Evolutionary conservation across 2,329 filamentous ascomycete genomes (phyloP).

Genomic region (Falciphora oryzae): DNA sequence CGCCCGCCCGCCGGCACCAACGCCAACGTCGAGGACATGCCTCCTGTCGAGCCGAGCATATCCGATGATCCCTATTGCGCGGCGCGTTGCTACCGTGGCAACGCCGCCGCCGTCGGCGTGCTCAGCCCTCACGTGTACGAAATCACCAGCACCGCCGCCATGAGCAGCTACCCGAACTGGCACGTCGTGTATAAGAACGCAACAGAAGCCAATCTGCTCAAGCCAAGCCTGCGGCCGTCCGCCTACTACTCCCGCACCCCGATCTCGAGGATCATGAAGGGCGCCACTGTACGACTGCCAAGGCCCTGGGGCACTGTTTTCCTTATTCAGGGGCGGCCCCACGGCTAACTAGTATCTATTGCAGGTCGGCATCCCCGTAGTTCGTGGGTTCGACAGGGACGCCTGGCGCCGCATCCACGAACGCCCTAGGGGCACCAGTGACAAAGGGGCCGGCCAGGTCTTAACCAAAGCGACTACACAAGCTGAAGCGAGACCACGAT

Average conservation of each 20-base stretch:
- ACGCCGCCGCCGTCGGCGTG: conserved; percentile 50
- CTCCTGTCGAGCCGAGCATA: conserved; percentile 33
- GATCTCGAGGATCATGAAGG: conserved; percentile 77
- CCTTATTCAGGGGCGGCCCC: no score
- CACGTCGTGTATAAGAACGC: conserved; percentile 83
- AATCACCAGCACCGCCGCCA: conserved; percentile 16
- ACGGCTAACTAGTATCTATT: background rate
- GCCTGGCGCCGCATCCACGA: conserved; percentile 69
- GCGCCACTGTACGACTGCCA: conserved; percentile 40
- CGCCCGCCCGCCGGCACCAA: conserved; percentile 37
- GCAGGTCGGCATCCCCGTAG: conserved; percentile 73
- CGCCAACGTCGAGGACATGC: conserved; percentile 22
- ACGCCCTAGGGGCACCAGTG: conserved; percentile 21
- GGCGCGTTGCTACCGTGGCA: conserved; percentile 52
- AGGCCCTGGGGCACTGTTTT: no score
- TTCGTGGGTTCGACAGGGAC: conserved; percentile 77
- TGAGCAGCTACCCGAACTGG: conserved; percentile 60
- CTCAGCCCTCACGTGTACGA: conserved; percentile 25
- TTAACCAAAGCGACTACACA: conserved; percentile 15
- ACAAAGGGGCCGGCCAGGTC: conserved; percentile 16
- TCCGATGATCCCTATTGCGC: conserved; percentile 54
- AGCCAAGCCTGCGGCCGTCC: conserved; percentile 79
- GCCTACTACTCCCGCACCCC: conserved; percentile 78
- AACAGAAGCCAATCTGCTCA: conserved; percentile 74
- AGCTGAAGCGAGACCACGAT: background rate